Conservation (phyloP, 2,329 filamentous ascomycete genomes). For the Orbilia ellipsospora region DNA sequence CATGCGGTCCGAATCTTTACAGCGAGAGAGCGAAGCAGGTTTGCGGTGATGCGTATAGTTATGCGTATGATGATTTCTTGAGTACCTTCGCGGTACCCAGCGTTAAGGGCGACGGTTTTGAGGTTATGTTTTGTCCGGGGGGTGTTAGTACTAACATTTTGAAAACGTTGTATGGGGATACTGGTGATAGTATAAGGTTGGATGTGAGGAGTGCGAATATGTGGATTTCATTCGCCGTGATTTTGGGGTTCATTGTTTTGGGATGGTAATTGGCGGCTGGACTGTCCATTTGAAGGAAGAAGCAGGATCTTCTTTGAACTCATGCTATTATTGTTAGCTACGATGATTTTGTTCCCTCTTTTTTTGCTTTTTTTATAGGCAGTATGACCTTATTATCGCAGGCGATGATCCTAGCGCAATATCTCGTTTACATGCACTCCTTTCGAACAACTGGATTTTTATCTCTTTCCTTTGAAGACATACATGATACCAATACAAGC, state of each 20-base stretch:
- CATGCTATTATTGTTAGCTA: not conserved
- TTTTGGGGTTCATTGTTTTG: constrained; percentile 12
- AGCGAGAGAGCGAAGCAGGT: constrained; percentile 76
- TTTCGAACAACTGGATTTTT: constrained; percentile 1
- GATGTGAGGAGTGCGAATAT: not conserved
- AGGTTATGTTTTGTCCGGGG: constrained; percentile 79
- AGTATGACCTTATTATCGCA: constrained; percentile 17
- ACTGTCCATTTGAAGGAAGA: not conserved
- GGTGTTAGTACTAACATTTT: constrained; percentile 57
- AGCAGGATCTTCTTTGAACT: not conserved
- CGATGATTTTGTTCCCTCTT: not conserved
- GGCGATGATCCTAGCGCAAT: constrained; percentile 7
- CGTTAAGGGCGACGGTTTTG: constrained; percentile 74
- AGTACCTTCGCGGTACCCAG: constrained; percentile 73
- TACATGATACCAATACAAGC: constrained; percentile 21
- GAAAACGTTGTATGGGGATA: constrained; percentile 28
- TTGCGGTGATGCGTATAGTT: constrained; percentile 87
- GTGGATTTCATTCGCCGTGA: constrained; percentile 16
- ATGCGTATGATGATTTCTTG: constrained; percentile 71
- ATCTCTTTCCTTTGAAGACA: not conserved
- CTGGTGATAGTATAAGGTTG: not conserved
- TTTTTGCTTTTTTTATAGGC: not conserved
- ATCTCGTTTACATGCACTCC: not conserved
- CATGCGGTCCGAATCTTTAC: constrained; percentile 76
- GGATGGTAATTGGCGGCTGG: constrained; percentile 10